These are phyloP conservation scores for Aspergillus ellipticus DNA, from an alignment of 495 filamentous ascomycete species.

Conservation along the genomic window DNA sequence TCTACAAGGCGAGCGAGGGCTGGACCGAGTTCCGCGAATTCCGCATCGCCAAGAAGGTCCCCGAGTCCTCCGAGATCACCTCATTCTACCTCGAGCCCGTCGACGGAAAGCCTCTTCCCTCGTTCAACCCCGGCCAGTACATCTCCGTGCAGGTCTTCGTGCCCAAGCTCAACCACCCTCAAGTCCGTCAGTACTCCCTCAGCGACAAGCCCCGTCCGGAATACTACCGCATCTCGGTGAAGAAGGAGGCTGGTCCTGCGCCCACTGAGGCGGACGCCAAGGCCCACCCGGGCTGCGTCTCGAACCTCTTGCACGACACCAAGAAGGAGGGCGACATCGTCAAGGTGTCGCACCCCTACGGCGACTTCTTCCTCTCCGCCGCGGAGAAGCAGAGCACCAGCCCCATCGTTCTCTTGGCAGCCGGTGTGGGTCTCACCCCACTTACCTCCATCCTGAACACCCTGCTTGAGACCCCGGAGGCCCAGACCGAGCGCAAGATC, in stretches of 20 bases:
- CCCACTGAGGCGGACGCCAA: conserved; percentile 36
- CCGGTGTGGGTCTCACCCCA: conserved; percentile 66
- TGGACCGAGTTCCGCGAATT: conserved; percentile 68
- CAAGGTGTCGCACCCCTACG: conserved; percentile 62
- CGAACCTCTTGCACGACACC: conserved; percentile 63
- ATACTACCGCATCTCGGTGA: conserved; percentile 69
- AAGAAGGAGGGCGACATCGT: conserved; percentile 56
- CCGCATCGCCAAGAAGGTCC: conserved; percentile 57
- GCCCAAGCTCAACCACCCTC: conserved; percentile 53
- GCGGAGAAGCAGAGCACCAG: conserved; percentile 18
- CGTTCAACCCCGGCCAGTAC: conserved; percentile 66
- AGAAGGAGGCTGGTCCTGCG: conserved; percentile 56
- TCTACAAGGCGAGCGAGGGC: conserved; percentile 52
- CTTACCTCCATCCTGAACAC: conserved; percentile 66
- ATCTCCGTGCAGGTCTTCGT: conserved; percentile 58
- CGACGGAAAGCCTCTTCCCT: conserved; percentile 56
- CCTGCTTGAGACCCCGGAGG: conserved; percentile 31
- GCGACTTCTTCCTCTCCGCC: conserved; percentile 63
- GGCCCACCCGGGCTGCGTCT: conserved; percentile 59
- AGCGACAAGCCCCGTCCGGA: conserved; percentile 54
- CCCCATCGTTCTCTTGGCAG: conserved; percentile 64
- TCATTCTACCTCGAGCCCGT: conserved; percentile 69
- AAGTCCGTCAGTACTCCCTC: conserved; percentile 72
- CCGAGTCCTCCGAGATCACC: conserved; percentile 61
- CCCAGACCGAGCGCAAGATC: conserved; percentile 39